Base-by-base conservation (phyloP, 1,139 yeast genomes). In the Geotrichum reessii region DNA sequence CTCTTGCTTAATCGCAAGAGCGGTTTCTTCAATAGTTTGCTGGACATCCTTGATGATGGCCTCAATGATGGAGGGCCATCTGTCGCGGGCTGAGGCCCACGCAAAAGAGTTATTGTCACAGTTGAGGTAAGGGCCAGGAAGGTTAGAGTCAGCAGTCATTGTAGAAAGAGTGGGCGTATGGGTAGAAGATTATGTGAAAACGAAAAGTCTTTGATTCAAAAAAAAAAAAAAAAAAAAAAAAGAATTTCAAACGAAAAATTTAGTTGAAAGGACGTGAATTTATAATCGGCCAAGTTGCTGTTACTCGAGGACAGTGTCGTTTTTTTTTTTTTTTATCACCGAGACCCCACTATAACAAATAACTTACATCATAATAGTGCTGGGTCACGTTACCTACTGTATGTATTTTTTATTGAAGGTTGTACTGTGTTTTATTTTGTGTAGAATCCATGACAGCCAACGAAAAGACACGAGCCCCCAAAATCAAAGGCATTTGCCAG, bases 61-160 rank as follows among this genome's bases (percentile, higher is more conserved):
- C 33, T 81, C 78, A 54, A 92, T 71, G 65, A 92, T 89, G 58
- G 83, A 83, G 40, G 96, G 95, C 97, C 98, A 93, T 72, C 99
- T 84, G 53, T 78, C 79, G 63, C 82, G 80, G 12, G 89, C 88
- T 0, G 98, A 91, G 40, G 83, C 78, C 69, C 80, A 84, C 9
- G 96, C 98, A 71, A 93, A 93, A 5, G 97, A 87, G 61, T 79
- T 80, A 52, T 76, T 73, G 69, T 90, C 95, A 71, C 81, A 81
- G 73, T 88, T 89, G 65, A 62, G 55, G 64, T 76, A 76, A 12
- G 75, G 74, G n/a, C 64, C 42, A 22, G 60, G 62, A 24, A 55
- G 50, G 19, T n/a, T 37, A 8, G 37, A 25, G 8, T 52, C 50
- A 52, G 46, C 27, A 12, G 55, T 19, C 53, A 51, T 51, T 21